phyloP scores from a whole-genome alignment of 768 basidiomycete species.

The Cyclocybe aegerita region DNA sequence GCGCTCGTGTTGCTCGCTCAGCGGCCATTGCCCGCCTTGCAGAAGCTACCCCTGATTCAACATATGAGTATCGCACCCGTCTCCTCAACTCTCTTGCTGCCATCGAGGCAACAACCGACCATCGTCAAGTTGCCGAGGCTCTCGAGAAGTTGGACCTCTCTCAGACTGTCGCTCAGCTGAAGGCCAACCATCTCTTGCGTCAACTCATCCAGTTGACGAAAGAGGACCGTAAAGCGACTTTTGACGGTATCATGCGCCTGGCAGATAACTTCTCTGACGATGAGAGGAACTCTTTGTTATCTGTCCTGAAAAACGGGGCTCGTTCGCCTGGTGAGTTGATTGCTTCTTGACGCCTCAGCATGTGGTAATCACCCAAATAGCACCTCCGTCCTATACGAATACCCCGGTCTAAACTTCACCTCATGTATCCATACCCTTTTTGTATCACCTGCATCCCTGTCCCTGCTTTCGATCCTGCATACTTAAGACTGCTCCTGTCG shows the following conservation, averaged over 20 bases:
- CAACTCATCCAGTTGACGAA: constrained; percentile 66
- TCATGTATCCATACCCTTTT: constrained; percentile 5
- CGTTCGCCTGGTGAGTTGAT: constrained; percentile 56
- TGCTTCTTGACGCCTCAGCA: neutral
- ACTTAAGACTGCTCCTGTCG: too few species aligned
- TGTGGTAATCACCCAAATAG: constrained; percentile 17
- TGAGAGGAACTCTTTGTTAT: constrained; percentile 61
- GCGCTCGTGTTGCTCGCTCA: constrained; percentile 76
- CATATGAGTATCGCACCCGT: constrained; percentile 63
- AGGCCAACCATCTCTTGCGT: constrained; percentile 65
- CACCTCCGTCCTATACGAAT: constrained; percentile 38
- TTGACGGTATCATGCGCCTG: constrained; percentile 72
- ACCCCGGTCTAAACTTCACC: constrained; percentile 16
- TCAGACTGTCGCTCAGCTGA: constrained; percentile 60
- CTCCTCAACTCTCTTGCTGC: constrained; percentile 64
- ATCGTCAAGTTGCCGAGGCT: constrained; percentile 58
- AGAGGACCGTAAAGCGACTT: constrained; percentile 73
- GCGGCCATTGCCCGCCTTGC: constrained; percentile 61
- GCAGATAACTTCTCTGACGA: constrained; percentile 74
- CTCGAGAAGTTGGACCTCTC: constrained; percentile 73
- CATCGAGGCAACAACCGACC: constrained; percentile 49
- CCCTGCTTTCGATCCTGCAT: neutral
- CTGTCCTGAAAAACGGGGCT: constrained; percentile 56
- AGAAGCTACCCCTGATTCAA: constrained; percentile 70
- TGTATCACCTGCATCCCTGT: constrained; percentile 2